Conservation (phyloP, 495 filamentous ascomycete species). For the Geoglossum glabrum region DNA sequence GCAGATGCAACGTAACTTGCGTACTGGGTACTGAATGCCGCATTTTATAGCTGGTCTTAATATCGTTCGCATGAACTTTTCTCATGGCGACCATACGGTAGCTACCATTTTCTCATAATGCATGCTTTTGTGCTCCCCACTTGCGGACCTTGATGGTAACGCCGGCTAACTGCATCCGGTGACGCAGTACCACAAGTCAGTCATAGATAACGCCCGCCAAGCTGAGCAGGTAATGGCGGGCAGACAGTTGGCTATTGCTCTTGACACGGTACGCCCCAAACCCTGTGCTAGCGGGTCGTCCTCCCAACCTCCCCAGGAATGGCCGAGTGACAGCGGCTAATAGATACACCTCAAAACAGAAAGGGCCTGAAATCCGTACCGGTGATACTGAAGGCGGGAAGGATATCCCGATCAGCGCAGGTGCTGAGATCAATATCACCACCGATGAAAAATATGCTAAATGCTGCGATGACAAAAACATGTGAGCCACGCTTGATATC, state of each 20-base stretch:
- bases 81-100: slow-evolving; percentile 84
- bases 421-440: slow-evolving; percentile 76
- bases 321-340: neutral
- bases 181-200: slow-evolving; percentile 65
- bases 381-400: slow-evolving; percentile 72
- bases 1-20: slow-evolving; percentile 8
- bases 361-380: slow-evolving; percentile 96
- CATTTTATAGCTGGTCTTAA: slow-evolving; percentile 56
- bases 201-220: slow-evolving; percentile 81
- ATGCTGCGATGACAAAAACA: slow-evolving; percentile 67
- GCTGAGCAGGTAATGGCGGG: slow-evolving; percentile 57
- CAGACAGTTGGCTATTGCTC: slow-evolving; percentile 84
- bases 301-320: neutral
- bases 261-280: slow-evolving; percentile 47
- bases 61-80: slow-evolving; percentile 99
- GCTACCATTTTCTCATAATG: slow-evolving; percentile 7
- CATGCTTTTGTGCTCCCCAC: slow-evolving; percentile 5
- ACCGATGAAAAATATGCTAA: slow-evolving; percentile 91
- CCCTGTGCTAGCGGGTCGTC: neutral
- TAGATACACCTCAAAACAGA: slow-evolving; percentile 23
- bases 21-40: neutral
- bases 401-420: slow-evolving; percentile 71
- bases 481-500: slow-evolving; percentile 36
- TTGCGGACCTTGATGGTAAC: neutral
- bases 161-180: neutral